phyloP scores from a whole-genome alignment of 2,329 filamentous ascomycete genomes.

The Aureobasidium zeae region DNA sequence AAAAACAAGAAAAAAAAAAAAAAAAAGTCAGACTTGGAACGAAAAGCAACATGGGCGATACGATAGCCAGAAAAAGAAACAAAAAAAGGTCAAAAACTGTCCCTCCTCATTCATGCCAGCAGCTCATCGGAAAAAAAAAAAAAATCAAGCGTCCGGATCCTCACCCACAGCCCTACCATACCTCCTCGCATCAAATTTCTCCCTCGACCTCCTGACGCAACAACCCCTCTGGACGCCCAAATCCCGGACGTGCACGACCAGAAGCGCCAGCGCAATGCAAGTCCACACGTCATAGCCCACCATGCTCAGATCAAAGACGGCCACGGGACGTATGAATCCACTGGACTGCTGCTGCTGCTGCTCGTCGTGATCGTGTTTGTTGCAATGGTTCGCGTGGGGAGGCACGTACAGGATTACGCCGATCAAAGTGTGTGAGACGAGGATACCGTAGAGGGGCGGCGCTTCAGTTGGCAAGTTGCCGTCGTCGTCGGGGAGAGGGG shows the following conservation, averaged over 20 bases:
- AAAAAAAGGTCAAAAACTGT: not conserved
- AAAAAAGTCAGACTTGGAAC: not conserved
- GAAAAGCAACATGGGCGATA: no score
- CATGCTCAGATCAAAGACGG: conserved; percentile 46
- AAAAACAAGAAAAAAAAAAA: not conserved
- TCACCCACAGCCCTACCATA: conserved; percentile 4
- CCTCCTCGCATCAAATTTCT: conserved; percentile 2
- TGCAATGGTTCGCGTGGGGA: no score
- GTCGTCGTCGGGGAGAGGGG: conserved; percentile 15
- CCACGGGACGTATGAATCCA: conserved; percentile 35
- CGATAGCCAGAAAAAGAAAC: no score
- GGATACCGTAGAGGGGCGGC: conserved; percentile 45
- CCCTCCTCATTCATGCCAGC: no score
- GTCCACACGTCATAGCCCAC: conserved; percentile 52
- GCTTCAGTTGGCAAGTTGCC: conserved; percentile 17
- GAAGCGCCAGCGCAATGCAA: conserved; percentile 47
- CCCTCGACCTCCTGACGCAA: conserved; percentile 26
- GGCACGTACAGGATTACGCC: conserved; percentile 44
- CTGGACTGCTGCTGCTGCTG: conserved; percentile 9
- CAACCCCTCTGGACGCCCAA: conserved; percentile 38
- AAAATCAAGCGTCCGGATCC: conserved; percentile 19
- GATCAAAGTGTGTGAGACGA: conserved; percentile 45
- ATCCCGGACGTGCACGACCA: conserved; percentile 45
- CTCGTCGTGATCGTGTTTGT: no score
- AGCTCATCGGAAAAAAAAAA: no score